Conservation (phyloP, 2,329 filamentous ascomycete genomes). For the Aspergillus pseudoterreus region DNA sequence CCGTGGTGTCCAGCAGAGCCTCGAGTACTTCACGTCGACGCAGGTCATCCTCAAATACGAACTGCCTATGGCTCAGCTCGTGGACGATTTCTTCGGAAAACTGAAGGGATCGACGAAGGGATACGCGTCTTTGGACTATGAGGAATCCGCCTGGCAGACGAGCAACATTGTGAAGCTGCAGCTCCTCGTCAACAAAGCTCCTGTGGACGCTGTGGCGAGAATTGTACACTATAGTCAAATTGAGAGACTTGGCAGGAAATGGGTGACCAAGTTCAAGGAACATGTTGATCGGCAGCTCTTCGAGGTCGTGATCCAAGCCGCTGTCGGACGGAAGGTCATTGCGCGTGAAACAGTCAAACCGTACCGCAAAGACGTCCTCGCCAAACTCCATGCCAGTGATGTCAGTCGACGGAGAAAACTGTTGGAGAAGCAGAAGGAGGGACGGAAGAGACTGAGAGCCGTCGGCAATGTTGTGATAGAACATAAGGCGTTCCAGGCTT, state of each 20-base stretch:
- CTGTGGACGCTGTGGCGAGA: constrained; percentile 91
- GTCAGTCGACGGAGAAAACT: constrained; percentile 78
- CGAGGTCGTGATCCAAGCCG: constrained; percentile 91
- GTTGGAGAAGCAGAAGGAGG: constrained; percentile 94
- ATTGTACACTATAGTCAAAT: constrained; percentile 81
- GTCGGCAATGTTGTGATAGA: constrained; percentile 92
- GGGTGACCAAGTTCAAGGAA: constrained; percentile 95
- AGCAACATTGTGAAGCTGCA: constrained; percentile 85
- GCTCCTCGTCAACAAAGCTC: constrained; percentile 85
- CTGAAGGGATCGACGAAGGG: constrained; percentile 91
- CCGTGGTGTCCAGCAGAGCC: constrained; percentile 77
- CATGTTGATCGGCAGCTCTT: constrained; percentile 97
- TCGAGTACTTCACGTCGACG: constrained; percentile 86
- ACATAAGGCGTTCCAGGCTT: constrained; percentile 90
- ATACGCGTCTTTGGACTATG: constrained; percentile 94
- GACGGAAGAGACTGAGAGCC: constrained; percentile 75
- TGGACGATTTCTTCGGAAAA: constrained; percentile 97
- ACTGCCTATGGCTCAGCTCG: constrained; percentile 80
- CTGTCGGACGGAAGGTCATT: constrained; percentile 75
- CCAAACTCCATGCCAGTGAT: constrained; percentile 90
- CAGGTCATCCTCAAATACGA: constrained; percentile 96
- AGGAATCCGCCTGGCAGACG: constrained; percentile 82
- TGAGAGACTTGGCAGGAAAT: constrained; percentile 74
- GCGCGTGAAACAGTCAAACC: constrained; percentile 94
- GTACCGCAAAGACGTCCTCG: constrained; percentile 90